Evolutionary conservation across 805 yeast genomes (phyloP).

Genomic region (Candida xiaguanensis): DNA sequence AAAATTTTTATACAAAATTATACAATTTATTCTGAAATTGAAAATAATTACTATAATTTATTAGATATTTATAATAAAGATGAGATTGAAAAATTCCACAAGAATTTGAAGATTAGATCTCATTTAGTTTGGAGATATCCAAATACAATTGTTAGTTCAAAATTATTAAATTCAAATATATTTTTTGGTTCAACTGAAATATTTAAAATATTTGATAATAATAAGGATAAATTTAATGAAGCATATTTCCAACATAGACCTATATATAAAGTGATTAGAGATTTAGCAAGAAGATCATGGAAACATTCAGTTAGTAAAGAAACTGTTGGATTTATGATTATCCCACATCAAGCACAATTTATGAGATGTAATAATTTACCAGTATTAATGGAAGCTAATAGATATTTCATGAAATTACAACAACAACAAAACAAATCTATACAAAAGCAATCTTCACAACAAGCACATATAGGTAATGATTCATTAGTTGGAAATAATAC

Average conservation of each 20-base stretch:
- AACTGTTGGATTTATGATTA: slow-evolving; percentile 62
- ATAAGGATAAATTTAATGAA: slow-evolving; percentile 29
- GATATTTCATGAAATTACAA: slow-evolving; percentile 65
- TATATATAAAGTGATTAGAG: slow-evolving; percentile 69
- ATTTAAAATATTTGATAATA: slow-evolving; percentile 45
- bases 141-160: slow-evolving; percentile 69
- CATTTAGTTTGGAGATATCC: slow-evolving; percentile 91
- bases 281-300: slow-evolving; percentile 91
- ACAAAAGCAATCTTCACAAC: slow-evolving; percentile 15
- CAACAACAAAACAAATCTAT: slow-evolving; percentile 37
- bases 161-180: slow-evolving; percentile 69
- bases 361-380: slow-evolving; percentile 75
- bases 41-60: slow-evolving; percentile 41
- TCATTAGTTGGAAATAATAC: slow-evolving; percentile 70
- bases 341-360: slow-evolving; percentile 69
- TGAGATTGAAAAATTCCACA: slow-evolving; percentile 59
- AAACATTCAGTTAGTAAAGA: slow-evolving; percentile 58
- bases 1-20: slow-evolving; percentile 58
- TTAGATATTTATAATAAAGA: slow-evolving; percentile 71
- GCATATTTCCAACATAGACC: slow-evolving; percentile 44
- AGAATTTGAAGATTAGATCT: slow-evolving; percentile 72
- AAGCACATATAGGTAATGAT: slow-evolving; percentile 84
- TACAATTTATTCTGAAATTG: slow-evolving; percentile 56
- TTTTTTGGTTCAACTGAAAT: slow-evolving; percentile 44
- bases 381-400: slow-evolving; percentile 86